Evolutionary conservation across 495 filamentous ascomycete species (phyloP), one percentile per base, ranked within the genome.

Genomic region (Xylaria bambusicola): DNA sequence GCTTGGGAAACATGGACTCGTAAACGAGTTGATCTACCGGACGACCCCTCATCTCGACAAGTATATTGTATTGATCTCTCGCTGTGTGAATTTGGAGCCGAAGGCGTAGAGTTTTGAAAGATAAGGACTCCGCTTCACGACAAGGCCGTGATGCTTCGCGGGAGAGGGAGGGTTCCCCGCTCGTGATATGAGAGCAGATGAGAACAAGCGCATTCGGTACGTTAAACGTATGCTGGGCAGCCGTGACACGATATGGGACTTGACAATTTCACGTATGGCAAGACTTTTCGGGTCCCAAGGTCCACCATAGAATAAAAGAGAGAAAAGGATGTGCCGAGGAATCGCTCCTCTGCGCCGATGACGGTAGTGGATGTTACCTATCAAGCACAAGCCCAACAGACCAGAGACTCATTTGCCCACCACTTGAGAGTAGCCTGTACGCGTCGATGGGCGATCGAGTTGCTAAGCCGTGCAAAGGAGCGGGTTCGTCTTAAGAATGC

Each of bases 21-120:
- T 80, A 82, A 51, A 84, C 77, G 70, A 84, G 75, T 54, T 80
- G 67, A 21, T 83, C 80, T 54, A 84, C 63, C 10, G 78, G 74
- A 27, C 72, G 76, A 45, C 78, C 78, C 69, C 77, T 83, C 81
- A 84, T 84, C 54, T 74, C 74, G 74, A 46, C 23, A 5, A 44
- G n/a, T 17, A 33, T 36, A n/a, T 15, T 24, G 38, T 18, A 8
- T 15, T 56, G 29, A 33, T 27, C 31, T 21, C 26, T 10, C 6
- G n/a, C 52, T 36, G 10, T 10, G 17, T 12, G 26, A 0, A n/a
- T 24, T 8, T 17, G 45, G 36, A 23, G 35, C 27, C n/a, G 20
- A 17, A 44, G 26, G 42, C 31, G 20, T 17, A 58, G 36, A 24
- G 36, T 42, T 20, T 26, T 24, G 6, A 35, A 20, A 8, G 18